Base-by-base conservation (phyloP, 805 yeast genomes). In the Yarrowia divulgata region DNA sequence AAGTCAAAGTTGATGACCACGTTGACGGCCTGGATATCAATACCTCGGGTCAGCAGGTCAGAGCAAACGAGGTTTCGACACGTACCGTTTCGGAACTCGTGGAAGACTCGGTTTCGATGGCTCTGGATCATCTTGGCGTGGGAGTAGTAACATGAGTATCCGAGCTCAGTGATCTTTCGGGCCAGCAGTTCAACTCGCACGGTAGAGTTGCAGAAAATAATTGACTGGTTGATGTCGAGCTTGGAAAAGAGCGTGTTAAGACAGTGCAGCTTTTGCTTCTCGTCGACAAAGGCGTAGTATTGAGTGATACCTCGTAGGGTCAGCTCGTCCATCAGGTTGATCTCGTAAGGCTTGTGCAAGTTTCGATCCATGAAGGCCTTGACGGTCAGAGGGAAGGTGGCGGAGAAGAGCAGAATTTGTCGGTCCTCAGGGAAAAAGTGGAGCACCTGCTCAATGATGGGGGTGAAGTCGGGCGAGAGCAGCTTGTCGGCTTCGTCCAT, bases 401-500 rank as follows among this genome's bases (percentile, higher is more conserved):
- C 99, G 70, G 95, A 88, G 78, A 92, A 93, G 75, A 95, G 85
- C 73, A 94, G 82, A 18, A 96, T 89, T 82, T 95, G 99, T 72
- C 88, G 89, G 72, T 84, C 85, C 70, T 82, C 76, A 42, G 98
- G 97, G 85, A 94, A 88, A 76, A 90, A 91, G 55, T 83, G 83
- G 74, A 95, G 83, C 71, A 94, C 90, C 78, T 91, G 97, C 78
- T 91, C 96, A 72, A 94, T 91, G 69, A 93, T 88, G 43, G 87
- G 85, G 73, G 90, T 90, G 80, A 95, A 95, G 76, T 95, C 99
- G 74, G 91, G 87, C 46, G 95, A 87, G 71, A 95, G 85, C 90
- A 95, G 91, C 80, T 95, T 95, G 80, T 95, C 99, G 70, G 99
- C 99, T 84, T 95, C 99, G 80, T 95, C 99, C 98, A 95, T 93